phyloP scores from a whole-genome alignment of 805 yeast genomes.

The Lachancea sp. region DNA sequence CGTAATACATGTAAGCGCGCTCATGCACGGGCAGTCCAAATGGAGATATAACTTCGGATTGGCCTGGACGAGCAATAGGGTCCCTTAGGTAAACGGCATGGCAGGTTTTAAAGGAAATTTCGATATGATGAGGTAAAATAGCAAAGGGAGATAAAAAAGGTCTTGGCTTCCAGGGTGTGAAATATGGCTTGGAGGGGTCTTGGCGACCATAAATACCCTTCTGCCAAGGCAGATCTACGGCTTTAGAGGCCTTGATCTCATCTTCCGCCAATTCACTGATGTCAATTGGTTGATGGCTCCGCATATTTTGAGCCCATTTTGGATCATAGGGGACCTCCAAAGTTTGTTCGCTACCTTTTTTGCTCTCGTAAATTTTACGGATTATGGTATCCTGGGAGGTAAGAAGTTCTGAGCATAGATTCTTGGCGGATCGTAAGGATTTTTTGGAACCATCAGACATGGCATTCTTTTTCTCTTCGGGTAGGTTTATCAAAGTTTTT shows the following conservation, averaged over 20 bases:
- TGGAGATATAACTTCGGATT: slow-evolving; percentile 91
- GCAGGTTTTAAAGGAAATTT: slow-evolving; percentile 83
- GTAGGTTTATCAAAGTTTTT: slow-evolving; percentile 16
- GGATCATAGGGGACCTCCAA: slow-evolving; percentile 40
- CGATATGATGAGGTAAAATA: slow-evolving; percentile 85
- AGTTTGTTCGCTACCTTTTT: slow-evolving; percentile 16
- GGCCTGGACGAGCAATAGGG: slow-evolving; percentile 96
- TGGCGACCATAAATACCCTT: slow-evolving; percentile 70
- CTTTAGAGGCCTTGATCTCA: slow-evolving; percentile 40
- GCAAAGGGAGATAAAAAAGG: slow-evolving; percentile 91
- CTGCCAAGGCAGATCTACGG: slow-evolving; percentile 74
- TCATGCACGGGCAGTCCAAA: slow-evolving; percentile 76
- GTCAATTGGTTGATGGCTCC: slow-evolving; percentile 37
- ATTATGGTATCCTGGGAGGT: slow-evolving; percentile 23
- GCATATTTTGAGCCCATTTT: slow-evolving; percentile 45
- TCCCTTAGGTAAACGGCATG: slow-evolving; percentile 96
- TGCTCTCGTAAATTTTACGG: slow-evolving; percentile 29
- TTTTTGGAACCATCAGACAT: slow-evolving; percentile 22
- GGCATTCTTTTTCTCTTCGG: slow-evolving; percentile 19
- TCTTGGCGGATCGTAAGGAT: slow-evolving; percentile 24
- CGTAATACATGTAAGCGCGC: slow-evolving; percentile 91
- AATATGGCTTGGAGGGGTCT: slow-evolving; percentile 72
- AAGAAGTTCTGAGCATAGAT: slow-evolving; percentile 21
- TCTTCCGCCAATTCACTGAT: slow-evolving; percentile 44
- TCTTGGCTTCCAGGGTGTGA: slow-evolving; percentile 96